Evolutionary conservation across 441 rosid genomes (phyloP).

Genomic region (Eutrema salsugineum): DNA sequence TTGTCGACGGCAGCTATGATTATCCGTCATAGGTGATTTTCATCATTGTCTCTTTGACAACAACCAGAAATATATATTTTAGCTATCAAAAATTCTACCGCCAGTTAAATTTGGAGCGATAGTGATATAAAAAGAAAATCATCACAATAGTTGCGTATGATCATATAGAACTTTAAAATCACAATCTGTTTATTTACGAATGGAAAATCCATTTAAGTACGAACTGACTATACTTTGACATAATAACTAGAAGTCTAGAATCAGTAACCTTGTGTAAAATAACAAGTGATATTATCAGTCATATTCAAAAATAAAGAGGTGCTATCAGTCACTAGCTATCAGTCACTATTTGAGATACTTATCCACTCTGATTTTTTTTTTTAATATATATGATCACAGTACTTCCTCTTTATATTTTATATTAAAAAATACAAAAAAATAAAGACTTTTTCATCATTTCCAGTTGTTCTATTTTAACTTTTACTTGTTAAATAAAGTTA

Average conservation of each 20-base stretch:
- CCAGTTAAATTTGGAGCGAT: too few relatives aligned
- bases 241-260: background rate
- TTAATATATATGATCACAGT: background rate
- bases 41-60: too few relatives aligned
- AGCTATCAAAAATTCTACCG: too few relatives aligned
- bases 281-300: background rate
- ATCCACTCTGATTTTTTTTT: background rate
- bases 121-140: too few relatives aligned
- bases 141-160: background rate
- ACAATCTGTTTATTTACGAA: too few relatives aligned
- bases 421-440: too few relatives aligned
- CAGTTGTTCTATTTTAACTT: background rate
- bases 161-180: background rate
- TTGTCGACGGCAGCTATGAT: background rate
- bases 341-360: background rate
- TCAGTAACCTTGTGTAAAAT: background rate
- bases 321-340: conserved; percentile 2
- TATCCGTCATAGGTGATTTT: background rate
- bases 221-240: background rate
- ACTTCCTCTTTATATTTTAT: background rate
- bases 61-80: too few relatives aligned
- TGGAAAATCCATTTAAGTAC: too few relatives aligned
- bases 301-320: background rate
- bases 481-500: too few relatives aligned
- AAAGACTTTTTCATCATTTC: background rate